Percentiles rank a stretch among this genome's conserved stretches.
These are phyloP conservation scores for Puccinia triticina DNA, from an alignment of 1,284 basidiomycete genomes.

Conservation along the genomic window DNA sequence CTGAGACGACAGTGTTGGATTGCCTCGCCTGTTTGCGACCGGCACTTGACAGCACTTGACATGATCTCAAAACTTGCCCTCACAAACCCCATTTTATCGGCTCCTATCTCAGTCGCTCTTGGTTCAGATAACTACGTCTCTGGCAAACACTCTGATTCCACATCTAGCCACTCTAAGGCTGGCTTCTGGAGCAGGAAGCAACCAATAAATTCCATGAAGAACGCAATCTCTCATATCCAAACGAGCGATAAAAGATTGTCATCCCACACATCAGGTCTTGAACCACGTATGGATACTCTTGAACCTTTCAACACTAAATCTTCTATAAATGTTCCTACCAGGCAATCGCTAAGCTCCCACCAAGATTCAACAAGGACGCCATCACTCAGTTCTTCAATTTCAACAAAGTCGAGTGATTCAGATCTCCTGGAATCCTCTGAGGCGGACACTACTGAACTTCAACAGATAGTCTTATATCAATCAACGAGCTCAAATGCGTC, in stretches of 20 bases:
- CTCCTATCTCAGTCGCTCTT: neutral
- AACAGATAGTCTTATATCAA: neutral
- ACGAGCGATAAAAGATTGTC: neutral
- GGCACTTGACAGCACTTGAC: neutral
- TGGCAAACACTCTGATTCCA: neutral
- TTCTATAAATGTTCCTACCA: neutral
- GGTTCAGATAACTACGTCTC: neutral
- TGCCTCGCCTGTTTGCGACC: neutral
- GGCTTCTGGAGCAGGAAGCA: neutral
- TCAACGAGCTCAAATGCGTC: neutral
- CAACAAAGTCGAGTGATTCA: neutral
- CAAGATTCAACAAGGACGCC: neutral
- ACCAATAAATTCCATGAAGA: neutral
- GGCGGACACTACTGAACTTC: neutral
- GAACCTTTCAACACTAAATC: neutral
- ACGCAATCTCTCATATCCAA: neutral
- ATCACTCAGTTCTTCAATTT: constrained; percentile 8
- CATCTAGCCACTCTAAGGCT: neutral
- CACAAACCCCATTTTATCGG: neutral
- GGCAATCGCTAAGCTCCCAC: neutral
- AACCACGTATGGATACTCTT: neutral
- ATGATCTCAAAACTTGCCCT: constrained; percentile 2
- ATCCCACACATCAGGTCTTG: neutral
- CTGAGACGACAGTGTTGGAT: constrained; percentile 4
- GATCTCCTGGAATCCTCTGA: neutral